phyloP scores from a whole-genome alignment of 2,329 filamentous ascomycete genomes.

The Sporothrix dimorphospora region DNA sequence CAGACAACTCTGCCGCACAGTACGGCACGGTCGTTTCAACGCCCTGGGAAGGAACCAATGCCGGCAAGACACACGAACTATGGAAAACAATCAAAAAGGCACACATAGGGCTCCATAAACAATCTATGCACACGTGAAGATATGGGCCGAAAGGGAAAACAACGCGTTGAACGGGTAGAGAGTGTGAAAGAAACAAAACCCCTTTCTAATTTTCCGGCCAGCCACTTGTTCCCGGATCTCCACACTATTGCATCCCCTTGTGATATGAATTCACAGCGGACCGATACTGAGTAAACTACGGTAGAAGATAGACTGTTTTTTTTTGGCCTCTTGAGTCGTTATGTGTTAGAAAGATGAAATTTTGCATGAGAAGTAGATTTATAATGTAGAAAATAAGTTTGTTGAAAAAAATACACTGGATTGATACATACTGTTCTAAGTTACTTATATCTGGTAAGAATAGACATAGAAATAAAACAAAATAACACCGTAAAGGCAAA shows the following conservation, averaged over 20 bases:
- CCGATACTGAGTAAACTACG: neutral
- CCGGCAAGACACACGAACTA: neutral
- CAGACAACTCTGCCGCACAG: neutral
- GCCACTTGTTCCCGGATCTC: neutral
- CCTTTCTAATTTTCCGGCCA: neutral
- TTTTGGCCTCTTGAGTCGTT: neutral
- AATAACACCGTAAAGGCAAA: neutral
- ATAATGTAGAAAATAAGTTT: neutral
- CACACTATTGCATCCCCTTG: neutral
- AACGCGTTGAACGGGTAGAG: neutral
- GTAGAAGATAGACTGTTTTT: neutral
- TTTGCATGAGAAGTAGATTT: no score
- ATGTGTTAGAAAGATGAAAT: neutral
- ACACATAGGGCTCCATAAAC: neutral
- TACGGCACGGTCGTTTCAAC: neutral
- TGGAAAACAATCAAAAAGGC: neutral
- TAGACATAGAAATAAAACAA: neutral
- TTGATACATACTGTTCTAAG: neutral
- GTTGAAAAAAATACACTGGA: neutral
- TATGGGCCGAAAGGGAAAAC: neutral
- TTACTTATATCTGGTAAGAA: neutral
- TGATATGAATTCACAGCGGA: neutral
- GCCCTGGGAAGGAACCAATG: neutral
- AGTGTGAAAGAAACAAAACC: neutral
- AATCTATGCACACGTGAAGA: slow-evolving; percentile 11